These are phyloP conservation scores for Paramecium bursaria DNA, from an alignment of 73 alveolate genomes.

Conservation along the genomic window DNA sequence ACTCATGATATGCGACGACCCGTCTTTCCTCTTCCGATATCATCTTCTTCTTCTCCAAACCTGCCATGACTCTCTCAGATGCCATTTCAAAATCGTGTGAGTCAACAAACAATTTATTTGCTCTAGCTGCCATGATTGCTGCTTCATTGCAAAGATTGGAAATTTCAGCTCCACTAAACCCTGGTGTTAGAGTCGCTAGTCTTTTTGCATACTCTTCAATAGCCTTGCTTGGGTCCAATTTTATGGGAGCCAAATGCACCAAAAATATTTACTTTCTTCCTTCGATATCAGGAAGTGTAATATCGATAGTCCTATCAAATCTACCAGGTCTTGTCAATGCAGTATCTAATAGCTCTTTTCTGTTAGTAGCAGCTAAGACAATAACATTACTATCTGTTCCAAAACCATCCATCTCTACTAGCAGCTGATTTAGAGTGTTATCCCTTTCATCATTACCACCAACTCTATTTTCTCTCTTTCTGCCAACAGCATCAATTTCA, in stretches of 20 bases:
- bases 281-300: conserved; percentile 81
- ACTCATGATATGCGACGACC: conserved; percentile 80
- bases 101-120: conserved; percentile 75
- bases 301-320: conserved; percentile 79
- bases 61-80: conserved; percentile 78
- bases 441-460: conserved; percentile 95
- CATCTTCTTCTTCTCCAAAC: conserved; percentile 72
- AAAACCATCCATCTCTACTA: conserved; percentile 97
- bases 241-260: conserved; percentile 82
- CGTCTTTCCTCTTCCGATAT: conserved; percentile 72
- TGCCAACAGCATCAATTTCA: conserved; percentile 95
- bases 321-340: conserved; percentile 88
- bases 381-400: conserved; percentile 85
- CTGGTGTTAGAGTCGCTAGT: conserved; percentile 89
- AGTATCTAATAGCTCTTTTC: conserved; percentile 82
- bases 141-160: conserved; percentile 98
- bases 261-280: conserved; percentile 74
- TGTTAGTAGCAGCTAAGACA: conserved; percentile 91
- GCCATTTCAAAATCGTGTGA: conserved; percentile 76
- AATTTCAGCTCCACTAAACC: conserved; percentile 99
- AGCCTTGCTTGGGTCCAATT: conserved; percentile 81
- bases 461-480: conserved; percentile 75
- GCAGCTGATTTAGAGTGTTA: conserved; percentile 89
- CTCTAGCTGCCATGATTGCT: conserved; percentile 97
- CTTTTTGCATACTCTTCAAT: conserved; percentile 79